Evolutionary conservation across 2,329 filamentous ascomycete genomes (phyloP), one percentile per base, ranked within the genome.

Genomic region (Plectosphaerella cucumerina): DNA sequence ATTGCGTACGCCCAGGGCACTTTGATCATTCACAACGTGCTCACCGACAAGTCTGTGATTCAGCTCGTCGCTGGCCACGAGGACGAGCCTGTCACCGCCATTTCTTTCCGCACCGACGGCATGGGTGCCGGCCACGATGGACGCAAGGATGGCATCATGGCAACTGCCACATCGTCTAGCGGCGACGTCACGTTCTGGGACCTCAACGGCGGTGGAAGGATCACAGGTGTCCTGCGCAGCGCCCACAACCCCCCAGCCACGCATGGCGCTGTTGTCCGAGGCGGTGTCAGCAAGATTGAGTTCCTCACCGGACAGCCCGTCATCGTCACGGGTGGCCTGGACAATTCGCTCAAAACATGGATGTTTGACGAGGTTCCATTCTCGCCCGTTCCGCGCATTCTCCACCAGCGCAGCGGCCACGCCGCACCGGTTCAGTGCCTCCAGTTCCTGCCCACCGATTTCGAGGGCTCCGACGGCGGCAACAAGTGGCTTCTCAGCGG

Each of bases 111-210:
- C 49, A 94, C 87, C 1, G 94, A 99, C 62, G 89, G 89, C 6
- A 73, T 89, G 49, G 94, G 94, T 22, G 92, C 94, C 15, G 93
- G 92, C 8, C 84, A 90, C 33, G 90, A 97, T 68, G 92, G 93
- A 1, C 83, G 85, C 50, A 85, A 86, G 59, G 82, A 91, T 34
- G 94, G 94, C 49, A 90, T 97, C 50, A 96, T 99, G 91, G 93
- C 93, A 8, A 97, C 94, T 1, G 85, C 90, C 9, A 91, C 89
- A 20, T 75, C 77, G 22, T 77, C 81, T 4, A 92, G 82, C 54
- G 93, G 94, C 33, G 94, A 99, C 67, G 82, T 99, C 43, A 96
- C 90, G 0, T 87, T 99, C 57, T 99, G 94, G 94, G 94, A 99
- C 66, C 76, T 99, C 51, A 97, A 97, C 65, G 80, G 87, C 35